phyloP scores from a whole-genome alignment of 345 rosid species.

The Syzygium oleosum region DNA sequence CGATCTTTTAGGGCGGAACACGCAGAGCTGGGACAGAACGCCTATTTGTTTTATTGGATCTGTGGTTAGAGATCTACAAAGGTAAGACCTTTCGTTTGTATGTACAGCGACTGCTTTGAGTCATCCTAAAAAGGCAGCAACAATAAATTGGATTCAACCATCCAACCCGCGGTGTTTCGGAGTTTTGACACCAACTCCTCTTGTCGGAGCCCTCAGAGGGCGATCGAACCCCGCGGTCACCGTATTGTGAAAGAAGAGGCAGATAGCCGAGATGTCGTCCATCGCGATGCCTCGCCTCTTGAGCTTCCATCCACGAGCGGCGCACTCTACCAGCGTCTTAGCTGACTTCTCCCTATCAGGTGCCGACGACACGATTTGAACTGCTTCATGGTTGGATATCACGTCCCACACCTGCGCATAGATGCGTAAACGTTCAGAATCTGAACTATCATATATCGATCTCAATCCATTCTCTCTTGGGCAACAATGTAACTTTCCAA shows the following conservation, averaged over 20 bases:
- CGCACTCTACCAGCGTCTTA: conserved; percentile 60
- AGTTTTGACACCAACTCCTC: neutral
- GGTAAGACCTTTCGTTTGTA: neutral
- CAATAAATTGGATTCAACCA: neutral
- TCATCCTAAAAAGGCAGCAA: neutral
- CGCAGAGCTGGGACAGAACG: neutral
- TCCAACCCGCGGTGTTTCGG: neutral
- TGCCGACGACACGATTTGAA: conserved; percentile 49
- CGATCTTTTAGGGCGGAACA: neutral
- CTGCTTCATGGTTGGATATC: conserved; percentile 71
- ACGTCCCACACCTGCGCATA: conserved; percentile 73
- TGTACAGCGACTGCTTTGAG: neutral
- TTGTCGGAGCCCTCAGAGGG: neutral
- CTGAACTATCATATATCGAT: neutral
- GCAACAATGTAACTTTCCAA: neutral
- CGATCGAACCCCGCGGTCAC: neutral
- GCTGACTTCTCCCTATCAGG: conserved; percentile 53
- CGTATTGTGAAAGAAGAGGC: conserved; percentile 54
- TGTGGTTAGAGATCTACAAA: neutral
- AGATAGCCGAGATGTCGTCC: conserved; percentile 85
- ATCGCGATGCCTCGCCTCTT: conserved; percentile 57
- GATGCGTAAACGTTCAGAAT: neutral
- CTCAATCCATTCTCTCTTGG: neutral
- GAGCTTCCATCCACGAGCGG: conserved; percentile 58
- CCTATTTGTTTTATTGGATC: neutral